Percentiles rank a stretch among this genome's conserved stretches.
Evolutionary conservation across 768 basidiomycete species (phyloP).

Genomic region (Ramaria rubella): DNA sequence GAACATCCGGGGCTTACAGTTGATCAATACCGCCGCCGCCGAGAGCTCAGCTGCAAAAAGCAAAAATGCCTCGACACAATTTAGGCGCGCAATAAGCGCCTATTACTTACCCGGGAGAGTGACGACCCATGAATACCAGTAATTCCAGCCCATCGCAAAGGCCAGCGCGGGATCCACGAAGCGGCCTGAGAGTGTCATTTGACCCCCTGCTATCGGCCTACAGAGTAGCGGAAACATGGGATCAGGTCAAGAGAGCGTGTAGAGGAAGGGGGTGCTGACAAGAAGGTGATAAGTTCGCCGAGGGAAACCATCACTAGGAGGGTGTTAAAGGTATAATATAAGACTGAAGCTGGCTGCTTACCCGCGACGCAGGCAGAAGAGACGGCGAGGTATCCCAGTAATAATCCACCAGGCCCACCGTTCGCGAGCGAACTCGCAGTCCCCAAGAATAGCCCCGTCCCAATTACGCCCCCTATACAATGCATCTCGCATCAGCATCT

Average conservation of each 20-base stretch:
- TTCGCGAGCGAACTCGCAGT: constrained; percentile 33
- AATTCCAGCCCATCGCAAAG: constrained; percentile 31
- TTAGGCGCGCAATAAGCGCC: background rate
- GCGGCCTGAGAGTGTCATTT: constrained; percentile 43
- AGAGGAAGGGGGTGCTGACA: background rate
- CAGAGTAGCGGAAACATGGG: constrained; percentile 19
- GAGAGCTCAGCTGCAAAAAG: constrained; percentile 68
- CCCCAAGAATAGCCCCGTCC: constrained; percentile 35
- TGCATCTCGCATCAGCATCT: too few relatives aligned
- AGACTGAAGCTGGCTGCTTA: constrained; percentile 11
- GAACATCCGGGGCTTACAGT: constrained; percentile 27
- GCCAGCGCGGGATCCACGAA: constrained; percentile 46
- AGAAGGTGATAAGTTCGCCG: constrained; percentile 27
- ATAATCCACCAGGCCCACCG: constrained; percentile 47
- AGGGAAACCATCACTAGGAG: constrained; percentile 25
- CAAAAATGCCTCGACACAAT: constrained; percentile 22
- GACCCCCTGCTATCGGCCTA: constrained; percentile 27
- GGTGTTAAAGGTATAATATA: constrained; percentile 15
- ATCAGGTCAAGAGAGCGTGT: constrained; percentile 18
- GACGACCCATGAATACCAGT: constrained; percentile 25
- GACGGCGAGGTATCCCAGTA: constrained; percentile 42
- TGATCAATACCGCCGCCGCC: constrained; percentile 70
- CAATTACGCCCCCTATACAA: constrained; percentile 10
- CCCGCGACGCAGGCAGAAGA: constrained; percentile 19
- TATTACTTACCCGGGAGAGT: constrained; percentile 4